Conservation (phyloP, 169 alveolate species). For the Cryptosporidium ubiquitum region DNA sequence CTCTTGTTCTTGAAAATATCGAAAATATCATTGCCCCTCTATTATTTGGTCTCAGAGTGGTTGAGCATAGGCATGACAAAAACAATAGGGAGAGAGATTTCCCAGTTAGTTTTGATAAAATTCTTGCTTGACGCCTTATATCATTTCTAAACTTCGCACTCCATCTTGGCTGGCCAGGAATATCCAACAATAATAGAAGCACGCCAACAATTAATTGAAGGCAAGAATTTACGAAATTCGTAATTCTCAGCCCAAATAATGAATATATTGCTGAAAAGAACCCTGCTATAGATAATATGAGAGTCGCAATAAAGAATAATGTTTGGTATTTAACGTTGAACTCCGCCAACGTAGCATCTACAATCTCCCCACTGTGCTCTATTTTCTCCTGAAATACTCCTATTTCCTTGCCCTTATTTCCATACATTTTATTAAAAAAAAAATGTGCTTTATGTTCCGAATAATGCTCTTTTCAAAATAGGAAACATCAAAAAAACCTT, state of each 20-base stretch:
- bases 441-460: neutral
- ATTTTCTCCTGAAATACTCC: conserved; percentile 78
- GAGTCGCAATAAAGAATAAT: conserved; percentile 86
- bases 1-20: conserved; percentile 15
- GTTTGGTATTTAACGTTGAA: conserved; percentile 88
- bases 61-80: conserved; percentile 74
- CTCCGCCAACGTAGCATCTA: conserved; percentile 87
- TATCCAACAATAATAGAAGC: conserved; percentile 86
- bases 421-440: neutral
- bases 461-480: neutral
- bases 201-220: conserved; percentile 83
- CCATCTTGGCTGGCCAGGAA: conserved; percentile 93
- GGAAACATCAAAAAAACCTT: neutral
- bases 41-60: conserved; percentile 75
- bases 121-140: conserved; percentile 86
- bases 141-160: conserved; percentile 87
- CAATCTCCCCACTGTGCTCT: conserved; percentile 89
- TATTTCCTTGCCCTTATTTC: neutral
- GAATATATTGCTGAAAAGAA: conserved; percentile 81
- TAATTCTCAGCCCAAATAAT: conserved; percentile 78
- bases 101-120: conserved; percentile 88
- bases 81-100: conserved; percentile 87
- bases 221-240: conserved; percentile 81
- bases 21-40: neutral
- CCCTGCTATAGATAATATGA: conserved; percentile 84